These are phyloP conservation scores for Apiospora marii DNA, from an alignment of 2,329 filamentous ascomycete species.

Conservation along the genomic window DNA sequence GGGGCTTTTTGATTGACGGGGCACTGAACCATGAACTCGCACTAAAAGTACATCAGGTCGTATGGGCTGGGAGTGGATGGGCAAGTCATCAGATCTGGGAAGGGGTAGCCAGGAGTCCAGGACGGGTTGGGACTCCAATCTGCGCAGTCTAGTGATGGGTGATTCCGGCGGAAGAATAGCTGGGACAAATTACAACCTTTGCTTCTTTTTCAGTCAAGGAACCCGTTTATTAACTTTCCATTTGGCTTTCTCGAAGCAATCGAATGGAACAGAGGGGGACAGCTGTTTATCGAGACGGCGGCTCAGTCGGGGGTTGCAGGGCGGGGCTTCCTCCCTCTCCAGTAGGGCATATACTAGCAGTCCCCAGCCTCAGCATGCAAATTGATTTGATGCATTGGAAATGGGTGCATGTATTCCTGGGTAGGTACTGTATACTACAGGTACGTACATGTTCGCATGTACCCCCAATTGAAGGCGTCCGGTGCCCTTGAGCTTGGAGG, in stretches of 20 bases:
- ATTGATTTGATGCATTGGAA: neutral
- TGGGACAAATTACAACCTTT: neutral
- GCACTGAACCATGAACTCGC: conserved; percentile 5
- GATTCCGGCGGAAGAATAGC: conserved; percentile 11
- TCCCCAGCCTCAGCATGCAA: conserved; percentile 15
- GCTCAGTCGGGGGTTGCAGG: conserved; percentile 8
- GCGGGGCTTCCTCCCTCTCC: neutral
- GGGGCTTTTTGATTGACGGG: conserved; percentile 8
- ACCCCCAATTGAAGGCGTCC: neutral
- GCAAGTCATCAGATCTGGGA: neutral
- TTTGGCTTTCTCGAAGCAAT: conserved; percentile 19
- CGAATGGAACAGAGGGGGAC: neutral
- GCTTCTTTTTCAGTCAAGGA: conserved; percentile 3
- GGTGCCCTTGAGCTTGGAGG: neutral
- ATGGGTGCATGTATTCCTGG: neutral
- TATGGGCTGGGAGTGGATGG: conserved; percentile 1
- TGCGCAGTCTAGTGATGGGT: neutral
- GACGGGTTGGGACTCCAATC: neutral
- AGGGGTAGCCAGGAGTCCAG: neutral
- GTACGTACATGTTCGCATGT: neutral
- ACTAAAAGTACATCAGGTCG: conserved; percentile 14
- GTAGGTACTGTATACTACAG: neutral
- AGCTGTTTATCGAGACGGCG: conserved; percentile 13
- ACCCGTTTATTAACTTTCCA: conserved; percentile 18
- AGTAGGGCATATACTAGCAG: neutral